A percentile compares a stretch with the other conserved stretches of the same genome.
Conservation (phyloP, 2,329 filamentous ascomycete genomes). For the Hypoxylon sp. region DNA sequence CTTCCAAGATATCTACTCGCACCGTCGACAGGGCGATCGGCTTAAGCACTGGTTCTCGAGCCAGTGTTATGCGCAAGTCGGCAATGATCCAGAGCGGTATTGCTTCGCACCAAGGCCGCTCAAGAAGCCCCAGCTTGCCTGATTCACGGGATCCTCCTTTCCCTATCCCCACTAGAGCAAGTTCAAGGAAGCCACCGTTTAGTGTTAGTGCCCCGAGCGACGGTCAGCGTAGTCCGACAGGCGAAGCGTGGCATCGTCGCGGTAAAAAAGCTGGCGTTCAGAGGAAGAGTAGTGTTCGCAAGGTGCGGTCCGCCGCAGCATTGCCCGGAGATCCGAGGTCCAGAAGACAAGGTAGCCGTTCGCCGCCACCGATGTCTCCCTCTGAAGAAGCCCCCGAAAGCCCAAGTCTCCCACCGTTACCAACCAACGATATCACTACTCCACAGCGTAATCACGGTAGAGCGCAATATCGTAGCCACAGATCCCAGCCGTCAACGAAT, state of each 20-base stretch:
- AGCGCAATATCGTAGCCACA: constrained; percentile 56
- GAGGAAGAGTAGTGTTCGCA: constrained; percentile 73
- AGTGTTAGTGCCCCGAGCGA: constrained; percentile 74
- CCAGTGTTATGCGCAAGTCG: constrained; percentile 75
- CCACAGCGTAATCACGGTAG: constrained; percentile 58
- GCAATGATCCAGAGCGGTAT: constrained; percentile 84
- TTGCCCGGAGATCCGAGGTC: constrained; percentile 66
- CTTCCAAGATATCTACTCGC: constrained; percentile 45
- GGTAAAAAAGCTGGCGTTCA: constrained; percentile 58
- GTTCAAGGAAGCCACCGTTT: constrained; percentile 77
- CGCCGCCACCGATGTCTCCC: constrained; percentile 71
- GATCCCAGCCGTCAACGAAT: constrained; percentile 67
- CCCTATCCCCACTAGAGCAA: constrained; percentile 88
- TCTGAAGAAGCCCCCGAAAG: constrained; percentile 75
- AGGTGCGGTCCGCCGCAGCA: constrained; percentile 83
- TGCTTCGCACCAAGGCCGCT: constrained; percentile 69
- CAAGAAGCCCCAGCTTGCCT: constrained; percentile 70
- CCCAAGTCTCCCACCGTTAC: constrained; percentile 75
- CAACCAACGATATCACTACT: constrained; percentile 74
- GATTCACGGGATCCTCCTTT: constrained; percentile 78
- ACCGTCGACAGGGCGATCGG: constrained; percentile 31
- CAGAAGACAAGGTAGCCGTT: constrained; percentile 63
- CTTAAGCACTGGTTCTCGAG: constrained; percentile 56
- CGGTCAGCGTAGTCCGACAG: constrained; percentile 78
- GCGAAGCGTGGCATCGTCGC: constrained; percentile 64